Base-by-base conservation (phyloP, 768 basidiomycete genomes). In the Suillus subaureus region DNA sequence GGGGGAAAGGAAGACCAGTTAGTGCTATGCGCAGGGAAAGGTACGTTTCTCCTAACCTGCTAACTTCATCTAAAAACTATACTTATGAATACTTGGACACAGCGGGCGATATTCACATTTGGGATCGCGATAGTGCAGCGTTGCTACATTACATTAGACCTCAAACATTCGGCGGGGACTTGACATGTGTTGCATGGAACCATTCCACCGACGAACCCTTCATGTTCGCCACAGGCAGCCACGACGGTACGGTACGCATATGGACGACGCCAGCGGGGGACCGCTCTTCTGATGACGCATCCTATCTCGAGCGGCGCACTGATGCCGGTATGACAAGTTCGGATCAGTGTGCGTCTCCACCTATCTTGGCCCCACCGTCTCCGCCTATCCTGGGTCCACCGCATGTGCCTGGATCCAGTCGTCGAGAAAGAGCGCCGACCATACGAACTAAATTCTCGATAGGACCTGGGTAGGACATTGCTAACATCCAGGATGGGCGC, bases 131-230 rank as follows among this genome's bases (percentile, higher is more conserved):
- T 77, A 90, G 89, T 13, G 93, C 85, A 6, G 82, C 86, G 9
- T 78, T 92, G 1, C 80, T 94, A 3, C 91, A 92, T 67, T 84
- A 88, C 67, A 83, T 94, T 69, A 86, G 84, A 16, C 83, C 87
- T 35, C 89, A 88, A 72, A 79, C 79, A 13, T 82, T 85, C 37
- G 84, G 86, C 2, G 89, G 89, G 31, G 91, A 93, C 71, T 72
- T 94, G 65, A 93, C 93, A 11, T 91, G 90, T 67, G 85, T 93
- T 47, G 90, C 90, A 16, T 94, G 92, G 91, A 94, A 92, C 71
- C 85, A 84, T 64, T 84, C 84, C 3, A 83, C 84, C 7, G 86
- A 83, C 0, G 82, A 78, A 1, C 78, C 76, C 3, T 75, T 78
- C 69, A 81, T 79, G 80, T 86, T 91, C 64, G 91, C 91, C 9